These are phyloP conservation scores for Malassezia psittaci DNA, from an alignment of 1,284 basidiomycete genomes.

Conservation along the genomic window DNA sequence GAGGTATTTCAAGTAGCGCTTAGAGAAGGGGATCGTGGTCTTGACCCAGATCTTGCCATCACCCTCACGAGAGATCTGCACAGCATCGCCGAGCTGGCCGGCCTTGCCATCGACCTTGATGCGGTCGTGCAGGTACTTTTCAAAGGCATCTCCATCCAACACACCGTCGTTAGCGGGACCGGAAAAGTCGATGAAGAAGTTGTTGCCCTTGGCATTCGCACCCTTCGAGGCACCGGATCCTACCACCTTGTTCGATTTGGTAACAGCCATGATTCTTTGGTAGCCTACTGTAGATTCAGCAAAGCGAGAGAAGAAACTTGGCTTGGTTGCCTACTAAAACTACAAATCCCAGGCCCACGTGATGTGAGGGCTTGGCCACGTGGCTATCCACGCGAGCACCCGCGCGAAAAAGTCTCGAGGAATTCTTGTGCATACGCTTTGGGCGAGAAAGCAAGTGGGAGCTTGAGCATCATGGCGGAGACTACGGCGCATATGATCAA, in stretches of 20 bases:
- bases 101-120: slow-evolving; percentile 66
- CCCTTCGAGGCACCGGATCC: slow-evolving; percentile 31
- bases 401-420: slow-evolving; percentile 9
- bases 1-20: slow-evolving; percentile 51
- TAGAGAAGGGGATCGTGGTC: slow-evolving; percentile 49
- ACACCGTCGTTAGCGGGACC: slow-evolving; percentile 80
- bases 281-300: slow-evolving; percentile 19
- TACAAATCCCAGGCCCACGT: slow-evolving; percentile 13
- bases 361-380: slow-evolving; percentile 7
- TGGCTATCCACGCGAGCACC: not conserved
- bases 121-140: slow-evolving; percentile 85
- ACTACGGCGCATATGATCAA: slow-evolving; percentile 49
- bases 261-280: slow-evolving; percentile 24
- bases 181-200: slow-evolving; percentile 88
- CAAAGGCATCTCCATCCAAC: slow-evolving; percentile 80
- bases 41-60: slow-evolving; percentile 50
- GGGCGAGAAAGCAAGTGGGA: not conserved
- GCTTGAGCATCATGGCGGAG: slow-evolving; percentile 15
- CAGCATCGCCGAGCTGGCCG: slow-evolving; percentile 54
- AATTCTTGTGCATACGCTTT: slow-evolving; percentile 6
- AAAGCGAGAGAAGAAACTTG: slow-evolving; percentile 15
- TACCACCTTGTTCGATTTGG: slow-evolving; percentile 34
- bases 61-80: slow-evolving; percentile 49
- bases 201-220: slow-evolving; percentile 60
- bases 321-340: not conserved